phyloP scores from a whole-genome alignment of 345 rosid species.

The Salix arbutifolia region DNA sequence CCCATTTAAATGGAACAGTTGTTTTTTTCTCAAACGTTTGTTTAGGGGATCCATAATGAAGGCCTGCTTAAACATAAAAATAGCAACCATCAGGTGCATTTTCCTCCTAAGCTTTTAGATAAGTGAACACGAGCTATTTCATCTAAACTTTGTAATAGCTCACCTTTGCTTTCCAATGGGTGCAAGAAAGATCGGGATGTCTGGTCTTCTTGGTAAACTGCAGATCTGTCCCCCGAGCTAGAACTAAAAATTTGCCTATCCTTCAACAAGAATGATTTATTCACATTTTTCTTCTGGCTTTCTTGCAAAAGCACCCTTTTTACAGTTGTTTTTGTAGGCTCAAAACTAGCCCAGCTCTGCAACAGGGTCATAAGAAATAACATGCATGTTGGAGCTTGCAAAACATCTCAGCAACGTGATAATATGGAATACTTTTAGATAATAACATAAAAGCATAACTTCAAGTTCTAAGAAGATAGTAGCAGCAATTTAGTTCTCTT shows the following conservation, averaged over 20 bases:
- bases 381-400: neutral
- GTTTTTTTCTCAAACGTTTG: constrained; percentile 39
- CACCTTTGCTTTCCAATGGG: constrained; percentile 48
- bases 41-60: constrained; percentile 29
- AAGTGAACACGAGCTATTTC: constrained; percentile 4
- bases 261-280: constrained; percentile 32
- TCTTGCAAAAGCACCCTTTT: constrained; percentile 77
- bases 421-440: neutral
- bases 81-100: constrained; percentile 15
- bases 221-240: constrained; percentile 28
- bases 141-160: constrained; percentile 22
- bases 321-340: constrained; percentile 88
- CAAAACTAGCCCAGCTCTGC: constrained; percentile 85
- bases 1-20: constrained; percentile 31
- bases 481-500: neutral
- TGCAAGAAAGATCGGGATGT: constrained; percentile 32
- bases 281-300: constrained; percentile 37
- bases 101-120: neutral
- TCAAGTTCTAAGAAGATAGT: neutral
- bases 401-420: neutral
- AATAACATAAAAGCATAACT: neutral
- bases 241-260: constrained; percentile 36
- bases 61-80: constrained; percentile 36
- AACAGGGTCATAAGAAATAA: constrained; percentile 17
- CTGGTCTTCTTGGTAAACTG: constrained; percentile 36